These are phyloP conservation scores for Paragyromitra xinjiangensis DNA, from an alignment of 495 filamentous ascomycete species.

Conservation along the genomic window DNA sequence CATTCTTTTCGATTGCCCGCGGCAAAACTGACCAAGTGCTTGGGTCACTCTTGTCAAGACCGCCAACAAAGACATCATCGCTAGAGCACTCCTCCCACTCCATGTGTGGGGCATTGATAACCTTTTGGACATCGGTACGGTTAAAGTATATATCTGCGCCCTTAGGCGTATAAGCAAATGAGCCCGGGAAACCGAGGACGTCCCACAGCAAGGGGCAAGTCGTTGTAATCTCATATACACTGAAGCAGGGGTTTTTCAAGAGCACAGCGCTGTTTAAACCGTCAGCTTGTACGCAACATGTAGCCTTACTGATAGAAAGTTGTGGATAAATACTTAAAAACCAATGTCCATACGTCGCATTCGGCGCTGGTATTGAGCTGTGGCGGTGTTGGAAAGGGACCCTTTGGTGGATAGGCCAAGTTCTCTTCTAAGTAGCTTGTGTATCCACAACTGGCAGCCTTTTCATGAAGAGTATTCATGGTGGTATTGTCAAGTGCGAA, in stretches of 20 bases:
- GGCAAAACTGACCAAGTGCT: conserved; percentile 67
- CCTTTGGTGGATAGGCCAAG: conserved; percentile 73
- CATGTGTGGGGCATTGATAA: conserved; percentile 73
- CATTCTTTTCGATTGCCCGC: conserved; percentile 74
- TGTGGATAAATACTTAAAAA: conserved; percentile 37
- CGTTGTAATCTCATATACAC: conserved; percentile 77
- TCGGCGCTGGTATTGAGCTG: conserved; percentile 6
- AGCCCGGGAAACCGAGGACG: conserved; percentile 76
- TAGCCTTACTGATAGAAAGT: neutral
- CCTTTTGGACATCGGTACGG: conserved; percentile 74
- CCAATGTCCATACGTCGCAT: conserved; percentile 43
- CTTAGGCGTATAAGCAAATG: conserved; percentile 62
- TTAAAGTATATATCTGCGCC: conserved; percentile 79
- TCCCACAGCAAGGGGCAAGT: conserved; percentile 79
- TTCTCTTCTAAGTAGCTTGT: conserved; percentile 68
- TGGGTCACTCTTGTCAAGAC: conserved; percentile 62
- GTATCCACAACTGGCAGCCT: conserved; percentile 71
- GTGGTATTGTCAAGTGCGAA: conserved; percentile 75
- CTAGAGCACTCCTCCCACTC: conserved; percentile 70
- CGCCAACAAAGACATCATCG: conserved; percentile 66
- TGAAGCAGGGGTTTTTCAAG: conserved; percentile 79
- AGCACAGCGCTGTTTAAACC: conserved; percentile 61
- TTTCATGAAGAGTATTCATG: conserved; percentile 66
- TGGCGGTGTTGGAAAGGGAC: conserved; percentile 62
- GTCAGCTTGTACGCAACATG: conserved; percentile 2